Evolutionary conservation across 1,284 basidiomycete species (phyloP).

Genomic region (Chiua sp.): DNA sequence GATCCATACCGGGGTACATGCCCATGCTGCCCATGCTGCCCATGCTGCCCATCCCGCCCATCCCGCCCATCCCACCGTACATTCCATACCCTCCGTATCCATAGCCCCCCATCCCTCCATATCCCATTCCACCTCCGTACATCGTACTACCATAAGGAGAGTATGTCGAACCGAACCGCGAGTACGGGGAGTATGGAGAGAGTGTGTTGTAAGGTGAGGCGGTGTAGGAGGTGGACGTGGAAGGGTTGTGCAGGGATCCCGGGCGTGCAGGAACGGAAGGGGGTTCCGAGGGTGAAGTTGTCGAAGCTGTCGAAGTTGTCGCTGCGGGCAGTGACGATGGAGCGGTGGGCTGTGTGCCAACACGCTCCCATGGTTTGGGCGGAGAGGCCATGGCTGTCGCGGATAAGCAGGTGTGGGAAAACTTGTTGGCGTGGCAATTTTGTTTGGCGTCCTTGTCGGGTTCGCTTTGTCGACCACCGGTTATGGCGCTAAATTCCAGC

Average conservation of each 20-base stretch:
- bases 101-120: conserved; percentile 43
- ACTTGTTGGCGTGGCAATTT: conserved; percentile 26
- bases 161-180: conserved; percentile 49
- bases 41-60: conserved; percentile 50
- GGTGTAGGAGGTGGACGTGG: conserved; percentile 30
- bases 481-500: conserved; percentile 20
- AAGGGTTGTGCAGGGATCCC: conserved; percentile 40
- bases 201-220: conserved; percentile 30
- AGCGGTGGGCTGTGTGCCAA: conserved; percentile 43
- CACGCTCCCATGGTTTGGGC: conserved; percentile 86
- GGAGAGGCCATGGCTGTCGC: conserved; percentile 67
- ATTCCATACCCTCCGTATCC: conserved; percentile 45
- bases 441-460: conserved; percentile 30
- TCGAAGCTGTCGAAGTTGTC: conserved; percentile 24
- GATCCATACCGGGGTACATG: conserved; percentile 47
- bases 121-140: conserved; percentile 47
- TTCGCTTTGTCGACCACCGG: conserved; percentile 28
- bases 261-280: conserved; percentile 47
- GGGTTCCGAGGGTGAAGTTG: conserved; percentile 21
- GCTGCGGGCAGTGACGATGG: conserved; percentile 26
- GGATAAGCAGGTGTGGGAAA: conserved; percentile 21
- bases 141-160: conserved; percentile 47
- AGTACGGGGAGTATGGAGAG: conserved; percentile 48
- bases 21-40: no score
- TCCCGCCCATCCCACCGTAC: conserved; percentile 50